phyloP scores from a whole-genome alignment of 805 yeast species.

The Candida boleticola region DNA sequence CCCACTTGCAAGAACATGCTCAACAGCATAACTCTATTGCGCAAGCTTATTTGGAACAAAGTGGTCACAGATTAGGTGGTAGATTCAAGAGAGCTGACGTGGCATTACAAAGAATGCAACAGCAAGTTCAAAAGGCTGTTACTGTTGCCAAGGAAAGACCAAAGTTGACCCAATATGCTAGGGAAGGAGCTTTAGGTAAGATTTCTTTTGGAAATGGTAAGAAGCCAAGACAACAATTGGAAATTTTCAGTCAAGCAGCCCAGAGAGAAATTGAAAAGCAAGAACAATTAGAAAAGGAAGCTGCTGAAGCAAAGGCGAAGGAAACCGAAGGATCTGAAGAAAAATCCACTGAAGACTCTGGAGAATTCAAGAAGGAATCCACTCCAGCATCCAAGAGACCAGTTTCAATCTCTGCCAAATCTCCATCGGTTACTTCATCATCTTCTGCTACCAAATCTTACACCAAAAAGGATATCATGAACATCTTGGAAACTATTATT shows the following conservation, averaged over 20 bases:
- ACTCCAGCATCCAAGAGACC: conserved; percentile 14
- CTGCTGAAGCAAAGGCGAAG: conserved; percentile 20
- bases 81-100: conserved; percentile 81
- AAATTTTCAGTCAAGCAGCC: conserved; percentile 52
- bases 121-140: conserved; percentile 94
- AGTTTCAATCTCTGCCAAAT: conserved; percentile 27
- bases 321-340: conserved; percentile 16
- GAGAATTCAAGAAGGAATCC: conserved; percentile 19
- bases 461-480: conserved; percentile 48
- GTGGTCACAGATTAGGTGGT: conserved; percentile 89
- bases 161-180: conserved; percentile 58
- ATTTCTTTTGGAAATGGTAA: conserved; percentile 76
- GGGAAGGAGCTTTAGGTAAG: conserved; percentile 89
- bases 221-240: conserved; percentile 84
- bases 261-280: conserved; percentile 43
- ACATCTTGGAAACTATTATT: conserved; percentile 75
- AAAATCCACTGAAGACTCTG: conserved; percentile 9
- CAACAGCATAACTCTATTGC: conserved; percentile 79
- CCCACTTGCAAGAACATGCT: conserved; percentile 39
- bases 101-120: conserved; percentile 96
- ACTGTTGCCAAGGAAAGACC: conserved; percentile 90
- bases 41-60: conserved; percentile 84
- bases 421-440: conserved; percentile 23
- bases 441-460: conserved; percentile 20
- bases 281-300: conserved; percentile 19